Percentiles rank a stretch among this genome's conserved stretches.
These are phyloP conservation scores for Cytospora leucostoma DNA, from an alignment of 2,329 filamentous ascomycete species.

Conservation along the genomic window DNA sequence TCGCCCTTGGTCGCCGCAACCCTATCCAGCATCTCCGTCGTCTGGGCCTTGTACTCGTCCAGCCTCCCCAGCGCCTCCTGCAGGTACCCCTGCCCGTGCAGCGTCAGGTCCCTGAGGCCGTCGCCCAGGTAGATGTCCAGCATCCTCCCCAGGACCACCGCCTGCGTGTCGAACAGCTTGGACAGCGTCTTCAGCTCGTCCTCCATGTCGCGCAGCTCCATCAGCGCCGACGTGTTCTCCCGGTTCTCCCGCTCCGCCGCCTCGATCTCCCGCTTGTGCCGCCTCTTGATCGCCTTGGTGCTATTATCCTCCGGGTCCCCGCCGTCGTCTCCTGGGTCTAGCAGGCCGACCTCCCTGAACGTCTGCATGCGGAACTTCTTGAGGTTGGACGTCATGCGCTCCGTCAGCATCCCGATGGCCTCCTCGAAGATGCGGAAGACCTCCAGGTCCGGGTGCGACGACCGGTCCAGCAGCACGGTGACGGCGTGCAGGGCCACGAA, in stretches of 20 bases:
- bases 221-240: conserved; percentile 61
- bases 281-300: conserved; percentile 46
- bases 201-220: conserved; percentile 65
- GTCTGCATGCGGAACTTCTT: conserved; percentile 63
- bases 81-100: conserved; percentile 53
- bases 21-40: conserved; percentile 59
- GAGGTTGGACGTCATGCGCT: conserved; percentile 62
- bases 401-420: conserved; percentile 63
- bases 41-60: conserved; percentile 55
- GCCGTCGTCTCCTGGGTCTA: conserved; percentile 39
- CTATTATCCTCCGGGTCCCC: conserved; percentile 41
- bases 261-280: conserved; percentile 43
- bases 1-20: conserved; percentile 60
- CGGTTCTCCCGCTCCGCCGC: conserved; percentile 58
- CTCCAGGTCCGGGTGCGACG: conserved; percentile 62
- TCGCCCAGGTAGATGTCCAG: conserved; percentile 45
- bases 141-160: conserved; percentile 51
- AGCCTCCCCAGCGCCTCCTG: conserved; percentile 54
- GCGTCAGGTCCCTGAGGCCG: conserved; percentile 44
- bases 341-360: conserved; percentile 43
- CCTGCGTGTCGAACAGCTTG: conserved; percentile 60
- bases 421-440: conserved; percentile 68
- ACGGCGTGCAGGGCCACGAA: conserved; percentile 63
- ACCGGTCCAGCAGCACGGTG: conserved; percentile 60
- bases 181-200: conserved; percentile 61